Base-by-base conservation (phyloP, 1,284 basidiomycete species). In the Boletus calvinii region DNA sequence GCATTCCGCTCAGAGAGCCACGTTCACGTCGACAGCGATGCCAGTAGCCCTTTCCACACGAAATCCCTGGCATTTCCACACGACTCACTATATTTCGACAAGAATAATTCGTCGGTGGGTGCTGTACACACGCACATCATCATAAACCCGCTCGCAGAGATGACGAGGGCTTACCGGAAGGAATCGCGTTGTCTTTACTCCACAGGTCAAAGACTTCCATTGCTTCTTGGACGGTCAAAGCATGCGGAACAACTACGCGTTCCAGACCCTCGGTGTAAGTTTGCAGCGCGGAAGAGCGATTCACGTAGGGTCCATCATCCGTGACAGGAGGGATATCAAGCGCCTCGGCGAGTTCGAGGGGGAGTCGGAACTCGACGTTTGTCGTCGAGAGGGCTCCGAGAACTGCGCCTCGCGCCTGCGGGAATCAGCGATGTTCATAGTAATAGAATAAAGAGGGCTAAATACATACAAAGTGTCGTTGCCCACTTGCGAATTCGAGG, bases 401-500 rank as follows among this genome's bases (percentile, higher is more conserved):
- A 41, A 91, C 72, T 0, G 83, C 82, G 30, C 89, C 90, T 7
- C 77, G 78, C 2, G 76, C 70, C 87, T 80, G 13, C 34, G n/a
- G 18, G 18, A 38, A 52, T 52, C 17, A 48, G 17, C 8, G 9
- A 36, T 5, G 8, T 34, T 41, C 22, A 37, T 7, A 29, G 9
- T 1, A 6, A 26, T 2, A n/a, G 10, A 18, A 32, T 1, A 12
- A 13, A 26, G 46, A 30, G 7, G 9, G 74, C 81, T 15, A 6
- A 48, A 15, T 15, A 76, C 85, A 52, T 58, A 91, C 89, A 53
- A 95, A 87, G 15, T 72, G 61, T 46, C 81, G 79, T 57, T 77
- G 74, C 31, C 91, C 92, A 11, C 83, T 80, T 0, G 89, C 80
- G 57, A 82, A 92, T 54, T 94, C 90, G 41, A 96, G 75, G 31